Base-by-base conservation (phyloP, 345 rosid genomes). In the Populus davidiana region DNA sequence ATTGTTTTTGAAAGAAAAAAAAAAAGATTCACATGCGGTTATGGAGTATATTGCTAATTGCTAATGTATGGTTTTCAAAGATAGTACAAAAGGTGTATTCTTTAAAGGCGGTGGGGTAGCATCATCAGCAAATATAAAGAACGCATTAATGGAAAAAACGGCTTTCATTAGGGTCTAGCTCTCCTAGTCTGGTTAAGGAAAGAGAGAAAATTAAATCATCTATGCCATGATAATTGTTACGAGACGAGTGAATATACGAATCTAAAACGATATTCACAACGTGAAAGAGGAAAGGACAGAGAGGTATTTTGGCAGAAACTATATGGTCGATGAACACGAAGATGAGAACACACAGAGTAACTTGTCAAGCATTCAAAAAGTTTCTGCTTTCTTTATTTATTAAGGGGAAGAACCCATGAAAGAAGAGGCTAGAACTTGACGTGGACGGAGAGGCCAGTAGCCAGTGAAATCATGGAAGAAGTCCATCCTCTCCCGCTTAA, bases 1-100 rank as follows among this genome's bases (percentile, higher is more conserved):
- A 71, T 70, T 80, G 59, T 59, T 38, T 76, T 23, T 38, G 2
- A 47, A 41, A 41, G 20, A 25, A 67, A 49, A 52, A 52, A 69
- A 29, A 54, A 39, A 38, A 41, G 64, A 63, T 70, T 75, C 25
- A 65, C 36, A 20, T 50, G 67, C 25, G 47, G 14, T 43, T 43
- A 43, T 43, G 11, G 47, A 43, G 47, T 43, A 43, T 43, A 33
- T 33, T 33, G 36, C 36, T 33, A 43, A 13, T 16, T 8, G 16
- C 38, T 54, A 65, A 6, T 25, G 17, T 67, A 35, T 35, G 69
- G 36, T 44, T 5, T 65, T 64, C 71, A 38, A 50, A 29, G 20
- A 62, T 13, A 44, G 44, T 70, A 69, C 74, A 38, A 63, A 75
- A 52, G 29, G 38, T 63, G 38, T 23, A 5, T 61, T 61, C 29